Base-by-base conservation (phyloP, 208 protist genomes). In the Leptomonas pyrrhocoris region DNA sequence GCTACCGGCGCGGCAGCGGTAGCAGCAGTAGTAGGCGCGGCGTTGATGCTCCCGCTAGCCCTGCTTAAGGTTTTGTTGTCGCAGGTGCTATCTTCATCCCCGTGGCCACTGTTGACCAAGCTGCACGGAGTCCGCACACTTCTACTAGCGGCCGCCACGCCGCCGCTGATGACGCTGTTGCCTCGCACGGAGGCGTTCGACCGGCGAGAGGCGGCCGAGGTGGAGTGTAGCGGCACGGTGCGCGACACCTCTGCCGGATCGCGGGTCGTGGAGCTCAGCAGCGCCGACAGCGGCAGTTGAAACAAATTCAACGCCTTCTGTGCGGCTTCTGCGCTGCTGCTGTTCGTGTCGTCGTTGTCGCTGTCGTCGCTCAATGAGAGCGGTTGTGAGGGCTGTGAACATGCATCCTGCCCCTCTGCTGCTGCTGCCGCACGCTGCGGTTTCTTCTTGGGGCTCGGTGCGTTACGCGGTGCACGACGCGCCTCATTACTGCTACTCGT, bases 21-120 rank as follows among this genome's bases (percentile, higher is more conserved):
- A 4, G 9, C 49, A 55, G 49, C 7, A 23, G 38, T 8, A 6
- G 38, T 49, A 9, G 38, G 9, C 5, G 40, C 18, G 6, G 9
- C n/a, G 56, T 16, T 49, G 36, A 30, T 55, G 46, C 60, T 65
- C 34, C 34, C 34, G n/a, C n/a, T n/a, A n/a, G n/a, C n/a, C n/a
- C n/a, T n/a, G n/a, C n/a, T n/a, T n/a, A n/a, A n/a, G n/a, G n/a
- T n/a, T n/a, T 42, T 15, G 38, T 42, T 42, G 38, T 13, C 38
- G 38, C 38, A 42, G 38, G 38, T 13, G 38, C 38, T 42, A 13
- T 13, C 13, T 11, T 43, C 58, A 16, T 53, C 40, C 12, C 40
- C 43, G 15, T 36, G 40, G 18, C 43, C 53, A 25, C 58, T n/a
- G n/a, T n/a, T n/a, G n/a, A n/a, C n/a, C n/a, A n/a, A n/a, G n/a